Base-by-base conservation (phyloP, 106 monocot species). In the Narthecium ossifragum region DNA sequence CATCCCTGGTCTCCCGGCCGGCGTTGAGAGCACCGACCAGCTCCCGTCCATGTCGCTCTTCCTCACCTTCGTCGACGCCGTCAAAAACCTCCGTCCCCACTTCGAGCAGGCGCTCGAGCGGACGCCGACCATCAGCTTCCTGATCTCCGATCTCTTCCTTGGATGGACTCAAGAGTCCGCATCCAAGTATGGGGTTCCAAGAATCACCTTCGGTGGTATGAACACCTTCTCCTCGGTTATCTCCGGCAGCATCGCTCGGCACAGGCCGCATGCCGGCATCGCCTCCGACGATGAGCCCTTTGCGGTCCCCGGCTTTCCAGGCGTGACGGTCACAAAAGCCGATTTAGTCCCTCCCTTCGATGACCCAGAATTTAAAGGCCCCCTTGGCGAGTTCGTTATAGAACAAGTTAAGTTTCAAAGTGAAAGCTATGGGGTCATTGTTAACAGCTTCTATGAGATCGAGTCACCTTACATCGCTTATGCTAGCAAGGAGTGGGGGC, bases 361-460 rank as follows among this genome's bases (percentile, higher is more conserved):
- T 51, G 22, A 51, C 23, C 51, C 51, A 12, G 51, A 51, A 10
- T 10, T 22, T 3, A 26, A 25, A 12, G 22, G 51, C 22, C 25
- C 51, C 0, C 51, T 51, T 5, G 9, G 5, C 6, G 51, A 24
- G 0, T 24, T 51, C 23, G 26, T 51, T 51, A 24, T 24, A 4
- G 26, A 27, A 24, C 26, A 27, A 23, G 22, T 8, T 3, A 24
- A 4, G 2, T 18, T 11, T 0, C 4, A 4, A 18, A 25, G 6
- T 4, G 12, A 23, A 12, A 25, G 51, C 23, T 75, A 75, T 2
- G 92, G 86, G 0, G 73, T 92, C 25, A 47, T 92, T 1, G 63
- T 80, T 26, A 87, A 92, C 73, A 80, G 60, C 40, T 92, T 74
- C 61, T 57, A 65, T 7, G 60, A 59, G n/a, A 22, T 92, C n/a